Conservation (phyloP, 2,329 filamentous ascomycete genomes). For the Monosporascus cannonballus region DNA sequence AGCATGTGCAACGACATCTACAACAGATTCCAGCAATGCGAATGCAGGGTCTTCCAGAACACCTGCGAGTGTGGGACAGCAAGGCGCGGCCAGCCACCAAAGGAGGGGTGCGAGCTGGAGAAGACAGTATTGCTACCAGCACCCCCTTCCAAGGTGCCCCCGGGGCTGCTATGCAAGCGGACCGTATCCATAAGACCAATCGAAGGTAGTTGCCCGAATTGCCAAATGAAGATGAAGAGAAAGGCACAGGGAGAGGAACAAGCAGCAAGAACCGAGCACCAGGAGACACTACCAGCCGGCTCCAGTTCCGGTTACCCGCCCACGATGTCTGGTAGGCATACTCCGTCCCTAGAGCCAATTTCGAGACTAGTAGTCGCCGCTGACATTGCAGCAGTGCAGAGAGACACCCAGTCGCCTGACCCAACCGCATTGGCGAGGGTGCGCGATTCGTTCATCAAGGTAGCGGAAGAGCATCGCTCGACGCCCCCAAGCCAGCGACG, state of each 20-base stretch:
- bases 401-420: constrained; percentile 2
- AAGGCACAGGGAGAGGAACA: no score
- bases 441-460: constrained; percentile 6
- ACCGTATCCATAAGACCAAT: constrained; percentile 15
- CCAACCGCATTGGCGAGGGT: constrained; percentile 3
- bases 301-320: neutral
- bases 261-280: no score
- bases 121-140: constrained; percentile 16
- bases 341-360: neutral
- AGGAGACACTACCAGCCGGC: neutral
- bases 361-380: neutral
- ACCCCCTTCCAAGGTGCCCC: constrained; percentile 10
- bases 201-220: constrained; percentile 15
- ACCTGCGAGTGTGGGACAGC: constrained; percentile 25
- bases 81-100: constrained; percentile 10
- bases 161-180: constrained; percentile 13
- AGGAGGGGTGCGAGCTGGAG: constrained; percentile 14
- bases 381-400: constrained; percentile 2
- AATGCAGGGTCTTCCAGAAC: constrained; percentile 29
- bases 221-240: constrained; percentile 4
- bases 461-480: constrained; percentile 5
- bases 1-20: constrained; percentile 29
- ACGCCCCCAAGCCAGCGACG: neutral
- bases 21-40: constrained; percentile 21
- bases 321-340: constrained; percentile 6